Evolutionary conservation across 164 flowering plant species (phyloP).

Genomic region (Umbellularia californica): DNA sequence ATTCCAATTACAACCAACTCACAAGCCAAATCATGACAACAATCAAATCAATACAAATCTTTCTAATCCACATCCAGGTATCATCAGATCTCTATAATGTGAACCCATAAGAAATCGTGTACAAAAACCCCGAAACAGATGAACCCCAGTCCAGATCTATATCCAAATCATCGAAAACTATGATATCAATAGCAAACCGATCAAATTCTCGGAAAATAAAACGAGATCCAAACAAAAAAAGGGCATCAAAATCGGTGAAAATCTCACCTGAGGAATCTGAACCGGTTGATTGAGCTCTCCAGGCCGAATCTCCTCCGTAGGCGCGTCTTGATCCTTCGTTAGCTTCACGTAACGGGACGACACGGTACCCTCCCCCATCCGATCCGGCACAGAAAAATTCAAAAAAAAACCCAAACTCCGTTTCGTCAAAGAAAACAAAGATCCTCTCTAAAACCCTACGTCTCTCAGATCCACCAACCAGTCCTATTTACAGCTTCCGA

Average conservation of each 20-base stretch:
- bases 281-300: conserved; percentile 81
- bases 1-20: too few relatives aligned
- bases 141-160: neutral
- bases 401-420: too few relatives aligned
- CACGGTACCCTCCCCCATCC: conserved; percentile 45
- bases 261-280: conserved; percentile 56
- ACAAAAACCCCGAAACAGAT: neutral
- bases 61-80: too few relatives aligned
- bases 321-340: conserved; percentile 49
- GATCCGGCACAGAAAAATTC: conserved; percentile 9
- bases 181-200: neutral
- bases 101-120: neutral
- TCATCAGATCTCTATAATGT: too few relatives aligned
- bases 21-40: too few relatives aligned
- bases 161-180: neutral
- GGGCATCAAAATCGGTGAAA: neutral
- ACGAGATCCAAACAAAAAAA: neutral
- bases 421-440: too few relatives aligned
- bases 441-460: too few relatives aligned
- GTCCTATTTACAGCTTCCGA: too few relatives aligned
- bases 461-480: too few relatives aligned
- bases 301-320: conserved; percentile 52
- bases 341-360: conserved; percentile 59
- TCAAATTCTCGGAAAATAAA: neutral
- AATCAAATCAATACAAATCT: too few relatives aligned